Evolutionary conservation across 2,329 filamentous ascomycete genomes (phyloP).

Genomic region (Magnaporthiopsis rhizophila): DNA sequence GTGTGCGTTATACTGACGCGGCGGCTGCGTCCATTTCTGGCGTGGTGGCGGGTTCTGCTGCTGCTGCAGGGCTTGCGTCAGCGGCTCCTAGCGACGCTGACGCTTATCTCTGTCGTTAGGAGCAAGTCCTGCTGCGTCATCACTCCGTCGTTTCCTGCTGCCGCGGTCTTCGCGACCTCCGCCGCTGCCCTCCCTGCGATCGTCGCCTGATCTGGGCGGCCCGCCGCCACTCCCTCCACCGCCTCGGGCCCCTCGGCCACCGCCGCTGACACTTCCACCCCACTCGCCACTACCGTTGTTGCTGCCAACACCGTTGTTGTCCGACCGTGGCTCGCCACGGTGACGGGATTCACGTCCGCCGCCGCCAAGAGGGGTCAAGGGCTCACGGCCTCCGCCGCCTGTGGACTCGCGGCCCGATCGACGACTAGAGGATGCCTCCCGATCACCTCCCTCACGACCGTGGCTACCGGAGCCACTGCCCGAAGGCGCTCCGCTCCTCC

Average conservation of each 20-base stretch:
- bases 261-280: constrained; percentile 19
- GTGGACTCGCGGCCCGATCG: constrained; percentile 19
- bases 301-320: constrained; percentile 15
- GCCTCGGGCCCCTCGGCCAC: constrained; percentile 26
- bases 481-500: constrained; percentile 23
- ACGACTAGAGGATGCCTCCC: constrained; percentile 17
- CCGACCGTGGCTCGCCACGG: constrained; percentile 22
- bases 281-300: constrained; percentile 27
- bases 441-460: constrained; percentile 16
- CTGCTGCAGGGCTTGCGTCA: neutral
- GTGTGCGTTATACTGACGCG: neutral
- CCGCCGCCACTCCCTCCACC: constrained; percentile 24
- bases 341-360: constrained; percentile 19
- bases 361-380: constrained; percentile 7
- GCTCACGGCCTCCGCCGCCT: constrained; percentile 16
- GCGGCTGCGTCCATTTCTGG: neutral
- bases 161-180: constrained; percentile 27
- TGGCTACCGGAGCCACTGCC: constrained; percentile 12
- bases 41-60: neutral
- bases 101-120: constrained; percentile 47
- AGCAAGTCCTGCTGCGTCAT: constrained; percentile 37
- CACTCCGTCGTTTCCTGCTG: constrained; percentile 37
- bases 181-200: constrained; percentile 24
- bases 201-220: constrained; percentile 17
- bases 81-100: constrained; percentile 35